Evolutionary conservation across 192 early-diverging fungal species (phyloP).

Genomic region (Diversispora eburnea): DNA sequence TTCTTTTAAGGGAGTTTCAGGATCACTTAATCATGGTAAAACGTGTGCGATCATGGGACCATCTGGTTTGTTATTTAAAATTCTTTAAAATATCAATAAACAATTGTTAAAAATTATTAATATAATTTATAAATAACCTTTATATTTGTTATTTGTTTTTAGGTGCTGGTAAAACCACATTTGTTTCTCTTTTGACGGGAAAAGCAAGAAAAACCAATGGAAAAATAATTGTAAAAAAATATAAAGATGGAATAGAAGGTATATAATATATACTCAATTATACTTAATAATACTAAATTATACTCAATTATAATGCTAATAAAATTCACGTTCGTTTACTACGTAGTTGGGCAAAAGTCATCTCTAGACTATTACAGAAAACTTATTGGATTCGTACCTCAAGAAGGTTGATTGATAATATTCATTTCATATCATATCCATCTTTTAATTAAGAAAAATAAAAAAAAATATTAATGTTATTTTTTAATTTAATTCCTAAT

Average conservation of each 20-base stretch:
- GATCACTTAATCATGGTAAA: conserved; percentile 46
- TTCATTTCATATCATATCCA: no score
- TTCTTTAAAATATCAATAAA: neutral
- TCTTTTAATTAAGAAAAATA: neutral
- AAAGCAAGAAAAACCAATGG: conserved; percentile 55
- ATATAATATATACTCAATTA: neutral
- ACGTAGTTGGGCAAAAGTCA: conserved; percentile 38
- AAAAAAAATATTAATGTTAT: neutral
- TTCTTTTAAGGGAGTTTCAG: conserved; percentile 46
- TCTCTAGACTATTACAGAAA: conserved; percentile 59
- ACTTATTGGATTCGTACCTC: conserved; percentile 70
- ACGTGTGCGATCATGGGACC: conserved; percentile 61
- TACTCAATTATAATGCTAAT: neutral
- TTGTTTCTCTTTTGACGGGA: conserved; percentile 61
- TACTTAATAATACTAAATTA: neutral
- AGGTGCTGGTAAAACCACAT: conserved; percentile 59
- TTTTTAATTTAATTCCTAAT: neutral
- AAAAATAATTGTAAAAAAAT: conserved; percentile 26
- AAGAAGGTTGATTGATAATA: conserved; percentile 40
- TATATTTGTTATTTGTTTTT: neutral
- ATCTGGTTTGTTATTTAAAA: conserved; percentile 22
- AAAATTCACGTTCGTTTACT: conserved; percentile 42
- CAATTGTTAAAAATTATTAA: neutral
- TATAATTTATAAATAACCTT: neutral
- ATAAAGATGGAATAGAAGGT: neutral